These are phyloP conservation scores for Pugionium cornutum DNA, from an alignment of 345 rosid genomes.

Conservation along the genomic window DNA sequence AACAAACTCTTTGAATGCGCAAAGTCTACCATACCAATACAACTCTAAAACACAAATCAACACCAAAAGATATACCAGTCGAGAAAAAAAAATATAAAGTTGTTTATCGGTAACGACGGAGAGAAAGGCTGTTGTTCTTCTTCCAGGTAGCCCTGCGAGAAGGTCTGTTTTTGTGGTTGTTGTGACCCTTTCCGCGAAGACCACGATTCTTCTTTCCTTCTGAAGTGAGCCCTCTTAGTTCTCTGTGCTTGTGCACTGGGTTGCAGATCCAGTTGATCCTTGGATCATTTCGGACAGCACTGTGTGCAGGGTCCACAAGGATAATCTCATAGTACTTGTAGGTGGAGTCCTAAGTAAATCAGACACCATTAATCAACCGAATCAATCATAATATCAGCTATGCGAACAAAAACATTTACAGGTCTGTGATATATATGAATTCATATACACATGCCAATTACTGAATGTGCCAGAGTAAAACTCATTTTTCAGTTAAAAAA, in stretches of 20 bases:
- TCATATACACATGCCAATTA: neutral
- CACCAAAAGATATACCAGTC: constrained; percentile 29
- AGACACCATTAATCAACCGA: neutral
- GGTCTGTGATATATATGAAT: neutral
- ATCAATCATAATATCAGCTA: neutral
- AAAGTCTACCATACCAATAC: neutral
- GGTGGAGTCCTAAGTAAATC: constrained; percentile 60
- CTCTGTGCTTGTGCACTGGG: constrained; percentile 85
- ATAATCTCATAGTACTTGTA: constrained; percentile 79
- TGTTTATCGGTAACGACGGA: constrained; percentile 68
- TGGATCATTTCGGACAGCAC: constrained; percentile 69
- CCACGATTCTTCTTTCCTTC: constrained; percentile 88
- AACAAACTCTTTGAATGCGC: constrained; percentile 19
- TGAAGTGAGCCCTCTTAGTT: constrained; percentile 79
- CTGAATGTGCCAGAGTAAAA: neutral
- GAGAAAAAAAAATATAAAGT: constrained; percentile 14
- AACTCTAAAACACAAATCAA: constrained; percentile 25
- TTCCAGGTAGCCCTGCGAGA: constrained; percentile 86
- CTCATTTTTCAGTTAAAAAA: neutral
- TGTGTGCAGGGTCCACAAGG: constrained; percentile 72
- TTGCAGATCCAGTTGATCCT: constrained; percentile 87
- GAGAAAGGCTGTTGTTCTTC: constrained; percentile 60
- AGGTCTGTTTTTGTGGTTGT: constrained; percentile 71
- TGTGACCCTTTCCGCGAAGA: constrained; percentile 78
- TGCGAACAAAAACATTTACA: neutral